Base-by-base conservation (phyloP, 805 yeast genomes). In the Kodamaea neixiangensis region DNA sequence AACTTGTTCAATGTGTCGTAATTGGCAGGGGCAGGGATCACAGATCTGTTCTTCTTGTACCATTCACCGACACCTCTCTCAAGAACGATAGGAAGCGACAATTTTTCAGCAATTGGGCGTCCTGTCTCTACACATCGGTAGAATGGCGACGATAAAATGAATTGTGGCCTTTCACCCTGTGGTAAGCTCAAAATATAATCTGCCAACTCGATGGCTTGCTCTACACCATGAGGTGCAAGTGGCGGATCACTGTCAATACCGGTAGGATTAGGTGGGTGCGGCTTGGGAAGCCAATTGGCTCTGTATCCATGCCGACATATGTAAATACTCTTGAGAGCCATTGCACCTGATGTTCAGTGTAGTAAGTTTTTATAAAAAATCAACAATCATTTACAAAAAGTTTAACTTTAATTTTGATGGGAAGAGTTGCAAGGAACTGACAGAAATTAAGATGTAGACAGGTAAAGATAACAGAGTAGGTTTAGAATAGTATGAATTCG, bases 1-100 rank as follows among this genome's bases (percentile, higher is more conserved):
- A 81, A 82, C 38, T 67, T 61, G 37, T 72, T 65, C 57, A 90
- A 72, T 1, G 68, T 59, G 13, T 73, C 77, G 46, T 70, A 68
- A 17, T 75, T 65, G 0, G 87, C 90, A 0, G 97, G 92, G 20
- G 67, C 71, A 2, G 97, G 96, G 53, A 87, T 81, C 11, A 81
- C 72, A 1, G 74, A 74, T 59, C 97, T 74, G 41, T 80, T 81
- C n/a, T 81, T 82, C 59, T 81, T 81, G 62, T 87, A 93, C 96
- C 97, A 91, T 69, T 94, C 97, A 18, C 97, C 96, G 20, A 93
- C 76, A 0, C 97, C 98, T 48, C 85, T 71, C 59, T 94, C 99
- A 3, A 88, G 67, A 45, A 71, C 76, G 9, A 92, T 79, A 10
- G 82, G 81, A 33, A 87, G 58, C 4, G 76, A 82, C 13, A 90